Percentiles rank a stretch among this genome's conserved stretches.
phyloP scores from a whole-genome alignment of 2,329 filamentous ascomycete species.

The Verticillium klebahnii region DNA sequence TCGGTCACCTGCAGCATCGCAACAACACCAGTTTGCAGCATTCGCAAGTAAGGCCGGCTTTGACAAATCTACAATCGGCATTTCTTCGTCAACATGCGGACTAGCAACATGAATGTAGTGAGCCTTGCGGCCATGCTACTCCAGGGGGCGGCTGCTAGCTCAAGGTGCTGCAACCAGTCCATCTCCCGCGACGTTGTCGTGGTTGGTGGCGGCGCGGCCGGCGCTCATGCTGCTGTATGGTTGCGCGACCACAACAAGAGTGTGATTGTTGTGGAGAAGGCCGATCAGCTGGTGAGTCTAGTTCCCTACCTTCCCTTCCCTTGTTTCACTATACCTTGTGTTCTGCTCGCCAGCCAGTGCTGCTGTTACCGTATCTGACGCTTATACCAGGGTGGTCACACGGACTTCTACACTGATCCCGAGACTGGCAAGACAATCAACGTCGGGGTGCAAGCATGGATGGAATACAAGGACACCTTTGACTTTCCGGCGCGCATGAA shows the following conservation, averaged over 20 bases:
- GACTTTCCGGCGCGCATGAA: conserved; percentile 25
- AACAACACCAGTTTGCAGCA: not conserved
- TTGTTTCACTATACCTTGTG: not conserved
- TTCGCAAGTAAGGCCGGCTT: not conserved
- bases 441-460: conserved; percentile 16
- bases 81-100: not conserved
- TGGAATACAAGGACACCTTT: conserved; percentile 26
- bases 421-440: conserved; percentile 15
- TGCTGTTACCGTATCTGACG: not conserved
- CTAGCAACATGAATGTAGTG: not conserved
- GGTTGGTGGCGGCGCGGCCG: conserved; percentile 36
- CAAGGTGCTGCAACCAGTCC: not conserved
- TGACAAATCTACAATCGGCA: not conserved
- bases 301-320: not conserved
- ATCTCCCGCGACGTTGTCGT: conserved; percentile 21
- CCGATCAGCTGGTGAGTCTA: conserved; percentile 21
- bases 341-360: too few relatives aligned
- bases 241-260: conserved; percentile 29
- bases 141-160: not conserved
- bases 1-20: not conserved
- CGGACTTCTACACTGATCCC: conserved; percentile 23
- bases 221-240: conserved; percentile 33
- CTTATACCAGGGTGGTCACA: conserved; percentile 23
- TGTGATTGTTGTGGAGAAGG: conserved; percentile 33
- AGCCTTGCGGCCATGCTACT: not conserved